phyloP scores from a whole-genome alignment of 148 eudicot genomes.

The Chenopodium quinoa region DNA sequence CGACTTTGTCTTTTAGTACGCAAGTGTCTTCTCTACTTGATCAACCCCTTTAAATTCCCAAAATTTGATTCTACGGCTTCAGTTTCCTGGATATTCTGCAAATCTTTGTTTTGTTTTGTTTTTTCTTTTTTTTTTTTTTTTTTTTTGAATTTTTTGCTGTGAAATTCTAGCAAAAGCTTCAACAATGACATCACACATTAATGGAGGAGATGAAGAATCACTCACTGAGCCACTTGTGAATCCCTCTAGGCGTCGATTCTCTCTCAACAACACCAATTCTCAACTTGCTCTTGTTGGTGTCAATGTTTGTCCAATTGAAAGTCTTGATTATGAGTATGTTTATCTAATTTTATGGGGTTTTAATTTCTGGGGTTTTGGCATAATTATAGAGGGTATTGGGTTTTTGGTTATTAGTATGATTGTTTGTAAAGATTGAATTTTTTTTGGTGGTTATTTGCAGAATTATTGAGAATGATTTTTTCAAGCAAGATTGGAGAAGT shows the following conservation, averaged over 20 bases:
- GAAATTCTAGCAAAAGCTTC: neutral
- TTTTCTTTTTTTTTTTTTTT: neutral
- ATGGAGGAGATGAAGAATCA: conserved; percentile 39
- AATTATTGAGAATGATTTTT: conserved; percentile 75
- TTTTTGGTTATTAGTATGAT: neutral
- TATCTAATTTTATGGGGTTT: neutral
- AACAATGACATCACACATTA: conserved; percentile 16
- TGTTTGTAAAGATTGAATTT: neutral
- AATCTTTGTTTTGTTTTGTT: neutral
- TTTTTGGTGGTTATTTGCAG: conserved; percentile 37
- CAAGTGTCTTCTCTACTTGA: neutral
- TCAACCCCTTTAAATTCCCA: neutral
- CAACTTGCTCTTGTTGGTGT: conserved; percentile 82
- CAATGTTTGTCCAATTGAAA: conserved; percentile 69
- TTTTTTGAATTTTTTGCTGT: neutral
- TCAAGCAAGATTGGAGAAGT: conserved; percentile 92
- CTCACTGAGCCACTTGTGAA: conserved; percentile 26
- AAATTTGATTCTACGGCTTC: neutral
- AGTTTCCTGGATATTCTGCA: neutral
- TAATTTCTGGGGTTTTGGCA: neutral
- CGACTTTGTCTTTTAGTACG: neutral
- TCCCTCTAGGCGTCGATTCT: conserved; percentile 24
- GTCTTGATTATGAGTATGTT: conserved; percentile 77
- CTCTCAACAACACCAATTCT: conserved; percentile 52
- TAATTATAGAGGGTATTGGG: neutral